A percentile compares a stretch with the other conserved stretches of the same genome.
Conservation (phyloP, 2,329 filamentous ascomycete species). For the Colletotrichum scovillei region DNA sequence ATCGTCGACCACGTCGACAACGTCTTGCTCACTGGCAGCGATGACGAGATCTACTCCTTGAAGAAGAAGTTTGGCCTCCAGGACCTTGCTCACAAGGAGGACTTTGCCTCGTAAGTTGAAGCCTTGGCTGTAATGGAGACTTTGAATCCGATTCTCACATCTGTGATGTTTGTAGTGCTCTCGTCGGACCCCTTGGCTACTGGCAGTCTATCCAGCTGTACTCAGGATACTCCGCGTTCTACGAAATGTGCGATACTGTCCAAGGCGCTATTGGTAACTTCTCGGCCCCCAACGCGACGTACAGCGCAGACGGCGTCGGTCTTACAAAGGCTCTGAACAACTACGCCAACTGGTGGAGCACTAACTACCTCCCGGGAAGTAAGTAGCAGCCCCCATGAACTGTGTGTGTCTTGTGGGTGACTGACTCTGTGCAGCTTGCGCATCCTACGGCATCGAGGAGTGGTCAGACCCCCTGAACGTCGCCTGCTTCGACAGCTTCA, state of each 20-base stretch:
- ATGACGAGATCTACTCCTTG: constrained; percentile 53
- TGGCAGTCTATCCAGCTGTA: constrained; percentile 52
- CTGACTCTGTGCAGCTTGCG: constrained; percentile 50
- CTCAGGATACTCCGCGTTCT: constrained; percentile 48
- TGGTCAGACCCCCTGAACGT: constrained; percentile 54
- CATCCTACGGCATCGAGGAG: constrained; percentile 56
- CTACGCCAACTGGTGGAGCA: constrained; percentile 65
- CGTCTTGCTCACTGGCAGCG: constrained; percentile 54
- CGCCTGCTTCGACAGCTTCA: constrained; percentile 66
- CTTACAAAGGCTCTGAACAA: constrained; percentile 63
- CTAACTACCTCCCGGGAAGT: constrained; percentile 58
- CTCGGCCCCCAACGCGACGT: constrained; percentile 43
- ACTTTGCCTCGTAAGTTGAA: constrained; percentile 54
- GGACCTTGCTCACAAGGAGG: constrained; percentile 58
- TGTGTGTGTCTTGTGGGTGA: constrained; percentile 4
- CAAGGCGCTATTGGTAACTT: constrained; percentile 38
- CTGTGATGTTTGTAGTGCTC: too few relatives aligned
- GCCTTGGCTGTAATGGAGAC: constrained; percentile 8
- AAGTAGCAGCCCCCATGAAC: constrained; percentile 41
- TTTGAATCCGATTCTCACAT: too few relatives aligned
- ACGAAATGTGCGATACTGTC: constrained; percentile 49
- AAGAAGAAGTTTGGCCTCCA: constrained; percentile 64
- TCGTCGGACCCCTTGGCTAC: constrained; percentile 35
- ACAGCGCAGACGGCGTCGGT: constrained; percentile 59
- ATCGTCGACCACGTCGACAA: constrained; percentile 67